phyloP scores from a whole-genome alignment of 305 asterid species.

The Salvia sclarea region DNA sequence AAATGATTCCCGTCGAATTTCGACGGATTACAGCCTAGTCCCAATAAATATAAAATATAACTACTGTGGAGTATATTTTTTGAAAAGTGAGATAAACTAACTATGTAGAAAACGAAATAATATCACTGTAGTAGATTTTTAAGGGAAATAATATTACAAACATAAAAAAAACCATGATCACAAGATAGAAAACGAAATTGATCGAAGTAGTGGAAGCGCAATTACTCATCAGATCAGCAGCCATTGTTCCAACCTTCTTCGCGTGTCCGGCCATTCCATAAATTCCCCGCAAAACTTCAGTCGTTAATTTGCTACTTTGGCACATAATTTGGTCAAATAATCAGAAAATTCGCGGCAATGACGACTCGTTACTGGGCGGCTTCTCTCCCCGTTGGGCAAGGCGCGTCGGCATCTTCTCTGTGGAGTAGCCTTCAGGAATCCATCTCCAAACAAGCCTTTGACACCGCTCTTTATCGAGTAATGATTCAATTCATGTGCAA shows the following conservation, averaged over 20 bases:
- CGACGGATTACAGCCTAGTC: too few relatives aligned
- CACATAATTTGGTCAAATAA: constrained; percentile 15
- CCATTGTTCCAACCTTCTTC: constrained; percentile 28
- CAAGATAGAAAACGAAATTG: not conserved
- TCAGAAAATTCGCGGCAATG: constrained; percentile 43
- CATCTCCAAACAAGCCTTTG: constrained; percentile 82
- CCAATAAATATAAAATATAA: too few relatives aligned
- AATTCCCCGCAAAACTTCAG: constrained; percentile 1
- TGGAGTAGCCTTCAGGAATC: constrained; percentile 93
- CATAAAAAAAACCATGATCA: not conserved
- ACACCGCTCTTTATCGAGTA: constrained; percentile 87
- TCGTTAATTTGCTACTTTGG: not conserved
- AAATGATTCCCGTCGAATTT: too few relatives aligned
- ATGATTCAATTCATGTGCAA: constrained; percentile 9
- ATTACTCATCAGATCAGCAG: constrained; percentile 31
- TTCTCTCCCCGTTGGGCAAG: constrained; percentile 73
- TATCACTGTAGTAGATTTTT: too few relatives aligned
- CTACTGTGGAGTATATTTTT: too few relatives aligned
- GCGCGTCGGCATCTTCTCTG: constrained; percentile 56
- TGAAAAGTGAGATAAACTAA: too few relatives aligned
- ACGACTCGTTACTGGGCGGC: constrained; percentile 92
- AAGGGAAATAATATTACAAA: too few relatives aligned
- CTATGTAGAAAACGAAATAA: too few relatives aligned
- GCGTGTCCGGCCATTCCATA: not conserved
- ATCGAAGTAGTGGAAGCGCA: constrained; percentile 30